A percentile compares a stretch with the other conserved stretches of the same genome.
These are phyloP conservation scores for Penicillium sp. DNA, from an alignment of 2,329 filamentous ascomycete genomes.

Conservation along the genomic window DNA sequence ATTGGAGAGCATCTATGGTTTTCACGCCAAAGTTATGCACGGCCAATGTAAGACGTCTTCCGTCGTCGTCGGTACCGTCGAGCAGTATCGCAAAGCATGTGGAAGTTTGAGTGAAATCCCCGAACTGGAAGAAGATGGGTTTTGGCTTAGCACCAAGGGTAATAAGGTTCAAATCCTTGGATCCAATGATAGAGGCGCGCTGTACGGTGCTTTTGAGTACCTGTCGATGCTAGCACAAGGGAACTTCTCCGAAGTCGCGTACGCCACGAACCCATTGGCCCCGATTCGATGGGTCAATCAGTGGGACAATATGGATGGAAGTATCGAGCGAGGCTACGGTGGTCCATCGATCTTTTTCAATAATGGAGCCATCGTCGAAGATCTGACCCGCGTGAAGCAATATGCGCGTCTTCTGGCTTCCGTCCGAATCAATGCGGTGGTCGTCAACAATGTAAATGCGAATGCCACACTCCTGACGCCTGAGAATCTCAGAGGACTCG, in stretches of 20 bases:
- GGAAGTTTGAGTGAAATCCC: conserved; percentile 19
- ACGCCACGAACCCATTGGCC: conserved; percentile 53
- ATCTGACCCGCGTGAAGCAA: conserved; percentile 56
- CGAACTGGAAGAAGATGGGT: conserved; percentile 46
- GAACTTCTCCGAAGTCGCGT: conserved; percentile 47
- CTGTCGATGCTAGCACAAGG: conserved; percentile 60
- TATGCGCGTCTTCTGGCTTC: conserved; percentile 65
- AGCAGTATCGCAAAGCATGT: conserved; percentile 26
- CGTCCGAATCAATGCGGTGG: conserved; percentile 59
- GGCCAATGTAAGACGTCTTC: conserved; percentile 18
- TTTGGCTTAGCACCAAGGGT: conserved; percentile 51
- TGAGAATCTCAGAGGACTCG: conserved; percentile 57
- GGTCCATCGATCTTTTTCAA: conserved; percentile 65
- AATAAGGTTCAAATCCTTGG: conserved; percentile 45
- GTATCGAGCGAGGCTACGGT: conserved; percentile 63
- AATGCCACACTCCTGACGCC: conserved; percentile 54
- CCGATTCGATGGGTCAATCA: conserved; percentile 66
- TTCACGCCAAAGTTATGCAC: conserved; percentile 37
- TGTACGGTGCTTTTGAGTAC: conserved; percentile 67
- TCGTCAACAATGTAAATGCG: conserved; percentile 70
- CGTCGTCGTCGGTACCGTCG: conserved; percentile 30
- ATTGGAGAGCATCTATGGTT: conserved; percentile 54
- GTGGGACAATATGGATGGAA: conserved; percentile 66
- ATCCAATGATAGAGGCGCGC: conserved; percentile 62
- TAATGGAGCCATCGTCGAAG: conserved; percentile 51